Percentiles rank a stretch among this genome's conserved stretches.
phyloP scores from a whole-genome alignment of 2,329 filamentous ascomycete species.

The Colletotrichum filicis region DNA sequence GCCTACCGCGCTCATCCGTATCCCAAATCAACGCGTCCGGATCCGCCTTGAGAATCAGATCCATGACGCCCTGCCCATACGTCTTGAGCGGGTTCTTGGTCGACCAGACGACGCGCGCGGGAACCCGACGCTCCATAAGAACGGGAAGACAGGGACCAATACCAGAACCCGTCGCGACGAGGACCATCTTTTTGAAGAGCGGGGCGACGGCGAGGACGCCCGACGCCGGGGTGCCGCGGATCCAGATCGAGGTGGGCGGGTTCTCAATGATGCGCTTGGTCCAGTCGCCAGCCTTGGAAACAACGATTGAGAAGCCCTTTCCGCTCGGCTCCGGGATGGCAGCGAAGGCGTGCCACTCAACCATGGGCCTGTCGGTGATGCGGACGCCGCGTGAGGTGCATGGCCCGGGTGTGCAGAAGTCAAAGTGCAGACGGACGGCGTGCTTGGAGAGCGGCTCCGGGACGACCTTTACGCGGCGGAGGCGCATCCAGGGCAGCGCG shows the following conservation, averaged over 20 bases:
- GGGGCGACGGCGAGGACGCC: conserved; percentile 76
- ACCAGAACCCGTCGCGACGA: conserved; percentile 79
- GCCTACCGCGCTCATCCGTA: conserved; percentile 67
- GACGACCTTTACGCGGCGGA: conserved; percentile 75
- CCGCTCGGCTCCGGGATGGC: conserved; percentile 69
- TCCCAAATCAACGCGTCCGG: conserved; percentile 75
- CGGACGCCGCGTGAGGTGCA: conserved; percentile 51
- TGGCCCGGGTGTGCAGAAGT: conserved; percentile 67
- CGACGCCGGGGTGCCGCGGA: conserved; percentile 73
- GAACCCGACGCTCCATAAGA: conserved; percentile 60
- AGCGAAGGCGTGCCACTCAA: conserved; percentile 82
- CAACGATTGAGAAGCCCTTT: conserved; percentile 73
- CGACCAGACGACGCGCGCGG: conserved; percentile 75
- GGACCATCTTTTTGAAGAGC: conserved; percentile 72
- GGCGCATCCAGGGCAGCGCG: conserved; percentile 77
- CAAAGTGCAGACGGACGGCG: conserved; percentile 78
- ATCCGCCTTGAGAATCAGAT: conserved; percentile 67
- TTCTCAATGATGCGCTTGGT: conserved; percentile 71
- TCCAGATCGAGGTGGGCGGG: conserved; percentile 72
- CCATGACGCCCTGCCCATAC: conserved; percentile 69
- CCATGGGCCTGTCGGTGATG: conserved; percentile 70
- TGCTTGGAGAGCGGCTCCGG: conserved; percentile 77
- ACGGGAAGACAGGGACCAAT: conserved; percentile 76
- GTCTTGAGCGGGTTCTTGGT: conserved; percentile 70
- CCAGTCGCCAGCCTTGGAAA: conserved; percentile 82